phyloP scores from a whole-genome alignment of 371 early-diverging fungal genomes.

The Apophysomyces elegans region DNA sequence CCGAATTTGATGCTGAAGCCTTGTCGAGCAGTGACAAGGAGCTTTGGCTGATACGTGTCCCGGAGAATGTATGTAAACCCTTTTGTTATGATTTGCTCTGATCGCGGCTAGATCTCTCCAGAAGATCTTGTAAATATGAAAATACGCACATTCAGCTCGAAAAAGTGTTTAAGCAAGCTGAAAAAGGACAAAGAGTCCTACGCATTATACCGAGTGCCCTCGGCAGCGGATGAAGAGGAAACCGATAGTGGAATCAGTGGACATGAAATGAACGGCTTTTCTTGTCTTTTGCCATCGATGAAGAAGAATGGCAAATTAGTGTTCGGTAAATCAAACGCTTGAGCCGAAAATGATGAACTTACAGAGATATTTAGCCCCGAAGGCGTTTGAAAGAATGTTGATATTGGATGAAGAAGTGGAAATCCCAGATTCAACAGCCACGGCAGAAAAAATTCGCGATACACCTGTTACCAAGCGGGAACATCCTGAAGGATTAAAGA shows the following conservation, averaged over 20 bases:
- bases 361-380: constrained; percentile 30
- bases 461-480: constrained; percentile 42
- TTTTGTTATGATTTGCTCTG: background rate
- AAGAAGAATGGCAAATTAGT: constrained; percentile 36
- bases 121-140: constrained; percentile 35
- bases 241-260: constrained; percentile 48
- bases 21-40: constrained; percentile 46
- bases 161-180: constrained; percentile 33
- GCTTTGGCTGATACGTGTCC: constrained; percentile 54
- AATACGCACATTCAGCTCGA: constrained; percentile 27
- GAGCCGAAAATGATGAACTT: background rate
- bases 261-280: constrained; percentile 52
- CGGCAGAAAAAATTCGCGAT: constrained; percentile 42
- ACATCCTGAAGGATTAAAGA: constrained; percentile 51
- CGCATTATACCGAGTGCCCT: constrained; percentile 41
- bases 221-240: constrained; percentile 21
- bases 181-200: constrained; percentile 30
- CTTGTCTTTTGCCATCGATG: constrained; percentile 42
- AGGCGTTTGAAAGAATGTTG: constrained; percentile 37
- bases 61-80: constrained; percentile 38
- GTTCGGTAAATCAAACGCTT: constrained; percentile 28
- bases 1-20: background rate
- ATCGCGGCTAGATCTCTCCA: constrained; percentile 33
- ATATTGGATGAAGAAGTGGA: constrained; percentile 48
- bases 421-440: constrained; percentile 43